phyloP scores from a whole-genome alignment of 306 rosid species.

The Glycine tomentella region DNA sequence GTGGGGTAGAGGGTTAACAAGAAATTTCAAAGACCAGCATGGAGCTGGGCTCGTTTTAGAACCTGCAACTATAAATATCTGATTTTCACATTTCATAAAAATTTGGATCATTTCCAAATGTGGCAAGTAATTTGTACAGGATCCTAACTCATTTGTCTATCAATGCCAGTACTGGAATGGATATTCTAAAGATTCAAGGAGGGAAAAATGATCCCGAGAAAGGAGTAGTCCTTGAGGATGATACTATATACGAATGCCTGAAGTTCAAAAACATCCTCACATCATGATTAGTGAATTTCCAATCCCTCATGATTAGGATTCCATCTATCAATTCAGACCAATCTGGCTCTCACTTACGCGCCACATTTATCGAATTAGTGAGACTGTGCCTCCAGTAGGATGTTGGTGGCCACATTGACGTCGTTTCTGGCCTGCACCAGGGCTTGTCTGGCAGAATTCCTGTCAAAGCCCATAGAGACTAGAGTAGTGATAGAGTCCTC shows the following conservation, averaged over 20 bases:
- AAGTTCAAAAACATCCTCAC: slow-evolving; percentile 52
- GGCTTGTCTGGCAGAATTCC: slow-evolving; percentile 93
- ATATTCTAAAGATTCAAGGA: slow-evolving; percentile 55
- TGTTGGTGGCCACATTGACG: slow-evolving; percentile 88
- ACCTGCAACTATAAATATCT: slow-evolving; percentile 40
- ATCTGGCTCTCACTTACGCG: slow-evolving; percentile 31
- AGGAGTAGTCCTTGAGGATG: slow-evolving; percentile 45
- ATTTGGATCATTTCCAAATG: slow-evolving; percentile 44
- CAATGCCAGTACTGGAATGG: slow-evolving; percentile 45
- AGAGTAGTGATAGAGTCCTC: slow-evolving; percentile 86
- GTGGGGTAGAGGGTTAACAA: too few species aligned
- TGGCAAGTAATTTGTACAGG: slow-evolving; percentile 61
- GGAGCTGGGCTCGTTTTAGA: neutral
- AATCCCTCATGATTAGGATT: slow-evolving; percentile 39
- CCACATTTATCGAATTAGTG: slow-evolving; percentile 53
- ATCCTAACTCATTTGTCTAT: slow-evolving; percentile 48
- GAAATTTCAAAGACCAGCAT: too few species aligned
- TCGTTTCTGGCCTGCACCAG: slow-evolving; percentile 93
- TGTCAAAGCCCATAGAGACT: slow-evolving; percentile 96
- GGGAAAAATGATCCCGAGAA: slow-evolving; percentile 43
- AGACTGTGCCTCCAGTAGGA: slow-evolving; percentile 86
- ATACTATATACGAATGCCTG: slow-evolving; percentile 44
- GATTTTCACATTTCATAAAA: slow-evolving; percentile 31
- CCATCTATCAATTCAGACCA: slow-evolving; percentile 43
- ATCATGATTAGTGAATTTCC: slow-evolving; percentile 53